Base-by-base conservation (phyloP, 2,329 filamentous ascomycete genomes). In the Pseudonectria buxi region DNA sequence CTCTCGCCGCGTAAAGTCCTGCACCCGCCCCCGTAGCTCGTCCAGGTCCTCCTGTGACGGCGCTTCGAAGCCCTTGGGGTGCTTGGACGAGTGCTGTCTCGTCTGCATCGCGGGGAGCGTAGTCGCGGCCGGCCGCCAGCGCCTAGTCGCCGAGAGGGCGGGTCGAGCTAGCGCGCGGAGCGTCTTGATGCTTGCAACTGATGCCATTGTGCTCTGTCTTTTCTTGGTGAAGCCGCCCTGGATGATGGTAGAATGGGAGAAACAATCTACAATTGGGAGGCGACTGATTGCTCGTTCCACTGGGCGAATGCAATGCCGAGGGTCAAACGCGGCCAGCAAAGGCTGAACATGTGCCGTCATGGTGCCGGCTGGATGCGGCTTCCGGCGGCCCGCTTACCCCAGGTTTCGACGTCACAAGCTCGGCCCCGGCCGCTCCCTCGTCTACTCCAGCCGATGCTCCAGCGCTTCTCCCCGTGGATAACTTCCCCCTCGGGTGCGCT, bases 1-100 rank as follows among this genome's bases (percentile, higher is more conserved):
- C 62, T 95, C 88, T 53, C 90, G 79, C 41, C 85, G 79, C 14
- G 86, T 81, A 54, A 98, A 98, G 38, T 95, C 89, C 51, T 88
- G 85, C 18, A 94, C 87, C 16, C 83, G 72, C 53, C 89, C 86
- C 39, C 88, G 78, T 40, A 95, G 70, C 64, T 95, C 87, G 14
- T 81, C 64, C 7, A 95, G 72, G 37, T 95, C 88, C 39, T 80
- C 72, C 29, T 76, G 66, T 1, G 82, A 72, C 1, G 88, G 88
- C 10, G 81, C 68, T 37, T 67, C 65, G 62, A 87, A 88, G 54
- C 73, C 77, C 46, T 69, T 58, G 15, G 76, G 74, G 53, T 78
- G 76, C 44, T 76, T 76, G 37, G 67, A 67, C 12, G 86, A 88
- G 39, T 57, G 62, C 36, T 54, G 56, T 38, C 55, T 63, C 30